Evolutionary conservation across 306 rosid genomes (phyloP).

Genomic region (Cucumis melo): DNA sequence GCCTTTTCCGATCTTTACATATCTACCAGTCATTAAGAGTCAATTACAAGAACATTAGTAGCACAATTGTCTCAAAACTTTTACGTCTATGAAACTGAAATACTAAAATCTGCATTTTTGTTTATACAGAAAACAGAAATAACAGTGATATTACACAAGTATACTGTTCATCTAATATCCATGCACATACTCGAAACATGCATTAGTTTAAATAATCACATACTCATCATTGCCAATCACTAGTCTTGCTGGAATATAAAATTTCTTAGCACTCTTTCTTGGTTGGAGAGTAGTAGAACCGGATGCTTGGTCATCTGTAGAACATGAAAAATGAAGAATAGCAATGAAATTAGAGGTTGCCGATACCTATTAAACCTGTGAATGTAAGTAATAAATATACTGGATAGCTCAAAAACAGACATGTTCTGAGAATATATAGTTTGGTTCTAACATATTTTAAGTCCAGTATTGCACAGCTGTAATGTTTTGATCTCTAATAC

Average conservation of each 20-base stretch:
- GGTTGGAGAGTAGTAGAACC: constrained; percentile 30
- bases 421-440: background rate
- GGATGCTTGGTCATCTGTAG: constrained; percentile 47
- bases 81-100: background rate
- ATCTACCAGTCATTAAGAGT: constrained; percentile 37
- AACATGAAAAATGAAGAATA: background rate
- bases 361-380: background rate
- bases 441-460: background rate
- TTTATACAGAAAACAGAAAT: background rate
- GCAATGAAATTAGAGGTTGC: background rate
- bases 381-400: background rate
- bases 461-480: background rate
- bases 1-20: constrained; percentile 82
- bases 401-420: background rate
- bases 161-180: background rate
- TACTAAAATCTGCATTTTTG: background rate
- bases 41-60: background rate
- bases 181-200: background rate
- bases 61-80: background rate
- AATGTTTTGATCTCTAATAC: background rate
- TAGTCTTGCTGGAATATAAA: constrained; percentile 68
- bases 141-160: background rate
- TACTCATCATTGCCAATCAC: constrained; percentile 95
- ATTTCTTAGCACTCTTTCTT: constrained; percentile 43
- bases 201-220: constrained; percentile 21